Percentiles rank a stretch among this genome's conserved stretches.
These are phyloP conservation scores for Lodderomyces parapsilosis DNA, from an alignment of 1,139 yeast genomes.

Conservation along the genomic window DNA sequence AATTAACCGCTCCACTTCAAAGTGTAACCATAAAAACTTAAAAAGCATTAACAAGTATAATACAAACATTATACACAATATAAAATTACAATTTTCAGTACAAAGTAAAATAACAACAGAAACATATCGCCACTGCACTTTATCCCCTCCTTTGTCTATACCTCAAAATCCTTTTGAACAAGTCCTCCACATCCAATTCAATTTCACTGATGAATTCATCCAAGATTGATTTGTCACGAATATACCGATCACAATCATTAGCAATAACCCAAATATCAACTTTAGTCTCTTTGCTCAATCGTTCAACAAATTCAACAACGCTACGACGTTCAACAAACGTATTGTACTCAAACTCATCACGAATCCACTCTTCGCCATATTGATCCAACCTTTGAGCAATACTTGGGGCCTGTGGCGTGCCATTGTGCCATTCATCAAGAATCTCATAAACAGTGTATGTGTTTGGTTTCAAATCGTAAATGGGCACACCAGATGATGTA, in stretches of 20 bases:
- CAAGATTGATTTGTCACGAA: slow-evolving; percentile 16
- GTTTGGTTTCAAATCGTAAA: slow-evolving; percentile 16
- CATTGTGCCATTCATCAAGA: slow-evolving; percentile 17
- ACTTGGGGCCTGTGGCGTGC: slow-evolving; percentile 11
- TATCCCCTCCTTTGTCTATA: slow-evolving; percentile 13
- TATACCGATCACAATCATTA: slow-evolving; percentile 17
- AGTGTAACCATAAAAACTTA: not conserved
- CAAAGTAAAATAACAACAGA: not conserved
- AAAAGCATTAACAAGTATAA: not conserved
- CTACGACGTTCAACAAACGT: slow-evolving; percentile 15
- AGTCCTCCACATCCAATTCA: slow-evolving; percentile 16
- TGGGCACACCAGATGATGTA: slow-evolving; percentile 9
- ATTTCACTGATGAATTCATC: slow-evolving; percentile 19
- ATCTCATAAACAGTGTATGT: slow-evolving; percentile 17
- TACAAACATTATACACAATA: not conserved
- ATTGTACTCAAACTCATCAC: slow-evolving; percentile 17
- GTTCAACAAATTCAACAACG: slow-evolving; percentile 16
- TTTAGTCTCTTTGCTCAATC: slow-evolving; percentile 13
- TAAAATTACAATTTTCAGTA: not conserved
- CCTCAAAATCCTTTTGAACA: slow-evolving; percentile 14
- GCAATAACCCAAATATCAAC: slow-evolving; percentile 16
- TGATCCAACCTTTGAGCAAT: slow-evolving; percentile 12
- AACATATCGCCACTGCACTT: not conserved
- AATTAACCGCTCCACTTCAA: not conserved
- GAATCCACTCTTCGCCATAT: slow-evolving; percentile 17